These are phyloP conservation scores for Trypanosoma cruzi DNA, from an alignment of 208 protist species.

Conservation along the genomic window DNA sequence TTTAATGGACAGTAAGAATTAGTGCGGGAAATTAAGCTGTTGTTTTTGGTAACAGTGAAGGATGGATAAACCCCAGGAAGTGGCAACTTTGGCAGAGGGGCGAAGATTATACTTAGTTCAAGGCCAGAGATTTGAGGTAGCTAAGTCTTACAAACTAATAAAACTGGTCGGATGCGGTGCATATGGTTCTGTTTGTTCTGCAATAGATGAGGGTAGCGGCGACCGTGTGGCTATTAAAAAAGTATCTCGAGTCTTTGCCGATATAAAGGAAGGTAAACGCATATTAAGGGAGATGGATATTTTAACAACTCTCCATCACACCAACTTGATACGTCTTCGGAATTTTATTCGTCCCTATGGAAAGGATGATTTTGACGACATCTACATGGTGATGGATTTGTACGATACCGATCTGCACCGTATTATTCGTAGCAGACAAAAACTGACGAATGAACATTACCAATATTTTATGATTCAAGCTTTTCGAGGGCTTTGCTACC, in stretches of 20 bases:
- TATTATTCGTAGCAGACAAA: conserved; percentile 95
- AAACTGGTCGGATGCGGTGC: conserved; percentile 86
- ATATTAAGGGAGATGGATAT: conserved; percentile 98
- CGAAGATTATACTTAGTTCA: conserved; percentile 80
- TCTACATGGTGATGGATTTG: conserved; percentile 92
- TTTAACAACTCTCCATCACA: conserved; percentile 92
- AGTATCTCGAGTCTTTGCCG: conserved; percentile 94
- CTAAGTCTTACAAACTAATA: conserved; percentile 63
- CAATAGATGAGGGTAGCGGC: conserved; percentile 45
- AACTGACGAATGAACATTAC: conserved; percentile 96
- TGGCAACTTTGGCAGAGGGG: conserved; percentile 49
- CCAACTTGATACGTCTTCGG: conserved; percentile 92
- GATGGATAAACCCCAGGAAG: conserved; percentile 46
- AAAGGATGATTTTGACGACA: conserved; percentile 81
- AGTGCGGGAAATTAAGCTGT: conserved; percentile 3
- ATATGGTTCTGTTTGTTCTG: conserved; percentile 90
- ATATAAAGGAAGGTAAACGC: conserved; percentile 95
- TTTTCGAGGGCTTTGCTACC: conserved; percentile 95
- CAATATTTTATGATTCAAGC: conserved; percentile 99
- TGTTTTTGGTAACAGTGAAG: conserved; percentile 9
- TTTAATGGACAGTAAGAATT: conserved; percentile 17
- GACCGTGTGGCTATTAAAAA: conserved; percentile 98
- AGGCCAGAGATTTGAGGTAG: conserved; percentile 88
- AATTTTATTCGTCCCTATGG: conserved; percentile 79
- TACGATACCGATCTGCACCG: conserved; percentile 98